Conservation (phyloP, 1,139 yeast species). For the Kluyveromyces sp. region DNA sequence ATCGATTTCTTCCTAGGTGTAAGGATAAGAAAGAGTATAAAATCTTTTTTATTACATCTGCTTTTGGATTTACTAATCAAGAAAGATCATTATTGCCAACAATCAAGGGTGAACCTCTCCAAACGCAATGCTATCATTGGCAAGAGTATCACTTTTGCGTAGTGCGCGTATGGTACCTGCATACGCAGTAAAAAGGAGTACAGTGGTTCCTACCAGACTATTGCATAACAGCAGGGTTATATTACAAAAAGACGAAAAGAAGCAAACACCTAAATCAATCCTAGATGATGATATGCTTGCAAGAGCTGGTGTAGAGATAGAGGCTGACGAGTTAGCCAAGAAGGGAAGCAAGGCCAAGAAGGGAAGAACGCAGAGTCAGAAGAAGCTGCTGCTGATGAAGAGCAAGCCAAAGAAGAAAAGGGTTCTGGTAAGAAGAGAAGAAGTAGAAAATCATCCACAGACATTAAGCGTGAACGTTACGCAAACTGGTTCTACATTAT, state of each 20-base stretch:
- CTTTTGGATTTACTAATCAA: neutral
- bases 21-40: no score
- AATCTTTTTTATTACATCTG: no score
- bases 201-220: conserved; percentile 1
- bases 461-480: conserved; percentile 55
- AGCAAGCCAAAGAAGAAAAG: conserved; percentile 13
- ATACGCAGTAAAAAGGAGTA: neutral
- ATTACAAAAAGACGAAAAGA: conserved; percentile 25
- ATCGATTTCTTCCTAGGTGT: no score
- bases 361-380: conserved; percentile 18
- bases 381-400: conserved; percentile 25
- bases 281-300: conserved; percentile 76
- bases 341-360: conserved; percentile 16
- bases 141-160: conserved; percentile 3
- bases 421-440: conserved; percentile 30
- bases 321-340: conserved; percentile 17
- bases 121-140: conserved; percentile 2
- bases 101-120: neutral
- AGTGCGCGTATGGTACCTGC: conserved; percentile 3
- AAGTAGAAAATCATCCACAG: conserved; percentile 56
- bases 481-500: conserved; percentile 64
- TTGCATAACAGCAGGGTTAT: neutral
- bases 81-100: neutral
- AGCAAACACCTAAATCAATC: conserved; percentile 44
- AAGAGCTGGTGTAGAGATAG: conserved; percentile 74